Percentiles rank a stretch among this genome's conserved stretches.
Evolutionary conservation across 176 grass and related monocot genomes (phyloP).

Genomic region (Carex parvula): DNA sequence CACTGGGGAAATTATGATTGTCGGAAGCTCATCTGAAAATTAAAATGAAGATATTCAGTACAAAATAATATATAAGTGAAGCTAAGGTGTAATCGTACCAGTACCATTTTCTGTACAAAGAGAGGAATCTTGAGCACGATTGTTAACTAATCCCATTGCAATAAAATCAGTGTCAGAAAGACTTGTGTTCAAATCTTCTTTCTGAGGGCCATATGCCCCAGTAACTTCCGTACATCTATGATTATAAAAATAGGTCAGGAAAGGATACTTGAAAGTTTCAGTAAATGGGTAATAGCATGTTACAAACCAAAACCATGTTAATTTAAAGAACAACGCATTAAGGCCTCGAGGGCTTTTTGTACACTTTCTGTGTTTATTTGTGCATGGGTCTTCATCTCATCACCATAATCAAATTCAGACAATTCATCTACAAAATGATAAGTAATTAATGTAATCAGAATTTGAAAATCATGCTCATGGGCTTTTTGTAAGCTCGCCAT

Average conservation of each 20-base stretch:
- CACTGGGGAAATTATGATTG: slow-evolving; percentile 16
- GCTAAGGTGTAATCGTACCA: slow-evolving; percentile 6
- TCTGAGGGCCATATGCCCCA: slow-evolving; percentile 83
- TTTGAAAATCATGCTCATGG: too few species aligned
- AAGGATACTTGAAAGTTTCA: background rate
- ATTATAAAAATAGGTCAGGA: slow-evolving; percentile 31
- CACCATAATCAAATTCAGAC: too few species aligned
- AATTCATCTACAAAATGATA: too few species aligned
- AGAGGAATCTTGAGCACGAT: slow-evolving; percentile 6
- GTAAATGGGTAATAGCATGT: too few species aligned
- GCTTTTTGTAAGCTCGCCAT: background rate
- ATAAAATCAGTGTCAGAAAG: slow-evolving; percentile 93
- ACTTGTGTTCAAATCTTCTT: slow-evolving; percentile 97
- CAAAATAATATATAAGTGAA: slow-evolving; percentile 23
- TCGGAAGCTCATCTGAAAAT: slow-evolving; percentile 24
- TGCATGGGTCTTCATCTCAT: too few species aligned
- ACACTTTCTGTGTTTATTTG: too few species aligned
- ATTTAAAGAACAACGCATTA: too few species aligned
- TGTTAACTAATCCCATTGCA: slow-evolving; percentile 74
- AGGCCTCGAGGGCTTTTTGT: too few species aligned
- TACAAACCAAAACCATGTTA: too few species aligned
- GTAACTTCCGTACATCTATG: slow-evolving; percentile 91
- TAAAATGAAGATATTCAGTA: slow-evolving; percentile 3
- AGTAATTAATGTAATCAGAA: too few species aligned
- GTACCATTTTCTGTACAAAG: slow-evolving; percentile 38